A percentile compares a stretch with the other conserved stretches of the same genome.
phyloP scores from a whole-genome alignment of 2,329 filamentous ascomycete species.

The Ascochyta rabiei region DNA sequence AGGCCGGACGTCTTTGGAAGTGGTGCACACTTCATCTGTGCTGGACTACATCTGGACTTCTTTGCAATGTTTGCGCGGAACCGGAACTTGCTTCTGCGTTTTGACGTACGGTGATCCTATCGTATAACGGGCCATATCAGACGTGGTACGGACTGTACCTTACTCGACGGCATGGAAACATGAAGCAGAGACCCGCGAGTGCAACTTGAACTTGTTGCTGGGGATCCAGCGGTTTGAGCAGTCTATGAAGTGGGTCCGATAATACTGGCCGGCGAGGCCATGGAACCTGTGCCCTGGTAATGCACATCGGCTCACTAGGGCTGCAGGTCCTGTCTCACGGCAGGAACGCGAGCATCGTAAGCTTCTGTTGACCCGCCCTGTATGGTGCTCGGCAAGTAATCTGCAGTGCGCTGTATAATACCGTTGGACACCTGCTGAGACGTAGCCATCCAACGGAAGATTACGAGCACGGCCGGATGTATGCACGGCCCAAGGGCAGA shows the following conservation, averaged over 20 bases:
- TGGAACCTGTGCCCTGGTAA: neutral
- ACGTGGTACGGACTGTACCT: neutral
- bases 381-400: conserved; percentile 3
- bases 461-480: too few relatives aligned
- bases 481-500: too few relatives aligned
- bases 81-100: neutral
- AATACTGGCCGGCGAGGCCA: neutral
- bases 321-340: neutral
- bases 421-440: neutral
- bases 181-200: too few relatives aligned
- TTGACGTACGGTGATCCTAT: neutral
- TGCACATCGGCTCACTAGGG: neutral
- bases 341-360: conserved; percentile 2
- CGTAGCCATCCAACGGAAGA: neutral
- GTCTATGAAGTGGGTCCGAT: neutral
- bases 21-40: neutral
- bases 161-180: too few relatives aligned
- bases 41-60: neutral
- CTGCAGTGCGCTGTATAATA: neutral
- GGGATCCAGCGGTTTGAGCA: too few relatives aligned
- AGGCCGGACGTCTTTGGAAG: neutral
- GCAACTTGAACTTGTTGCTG: too few relatives aligned
- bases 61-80: neutral
- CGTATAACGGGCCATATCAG: neutral
- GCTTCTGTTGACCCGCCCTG: neutral